phyloP scores from a whole-genome alignment of 129 eudicot species.

The Centrapalus pauciflorus region DNA sequence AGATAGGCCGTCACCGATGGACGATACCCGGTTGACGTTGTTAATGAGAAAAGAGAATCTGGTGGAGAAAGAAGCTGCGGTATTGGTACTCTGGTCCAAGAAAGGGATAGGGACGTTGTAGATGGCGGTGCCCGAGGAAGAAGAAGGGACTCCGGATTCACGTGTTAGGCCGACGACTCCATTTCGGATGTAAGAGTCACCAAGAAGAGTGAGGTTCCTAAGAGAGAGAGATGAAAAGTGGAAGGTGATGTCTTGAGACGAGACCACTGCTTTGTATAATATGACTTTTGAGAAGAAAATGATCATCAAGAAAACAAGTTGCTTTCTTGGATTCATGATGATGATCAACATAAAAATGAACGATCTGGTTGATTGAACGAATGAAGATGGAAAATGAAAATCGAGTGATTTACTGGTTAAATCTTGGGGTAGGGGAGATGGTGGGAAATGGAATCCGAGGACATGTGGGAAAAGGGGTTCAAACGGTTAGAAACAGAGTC shows the following conservation, averaged over 20 bases:
- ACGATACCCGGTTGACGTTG: slow-evolving; percentile 40
- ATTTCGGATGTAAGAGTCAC: slow-evolving; percentile 77
- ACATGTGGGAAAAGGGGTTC: slow-evolving; percentile 22
- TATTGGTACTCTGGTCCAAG: slow-evolving; percentile 38
- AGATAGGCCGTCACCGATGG: slow-evolving; percentile 69
- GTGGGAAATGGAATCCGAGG: background rate
- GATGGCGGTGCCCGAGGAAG: slow-evolving; percentile 32
- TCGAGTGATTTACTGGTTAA: background rate
- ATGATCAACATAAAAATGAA: background rate
- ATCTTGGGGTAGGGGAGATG: background rate
- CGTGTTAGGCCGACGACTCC: slow-evolving; percentile 50
- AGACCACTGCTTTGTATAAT: background rate
- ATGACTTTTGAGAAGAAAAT: slow-evolving; percentile 7
- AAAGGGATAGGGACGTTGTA: slow-evolving; percentile 27
- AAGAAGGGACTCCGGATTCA: slow-evolving; percentile 31
- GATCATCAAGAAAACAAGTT: slow-evolving; percentile 37
- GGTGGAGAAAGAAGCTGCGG: slow-evolving; percentile 79
- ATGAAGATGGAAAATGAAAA: background rate
- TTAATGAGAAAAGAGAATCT: slow-evolving; percentile 49
- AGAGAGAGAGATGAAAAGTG: slow-evolving; percentile 58
- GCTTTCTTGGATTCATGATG: slow-evolving; percentile 45
- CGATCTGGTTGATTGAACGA: background rate
- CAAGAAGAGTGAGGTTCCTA: slow-evolving; percentile 77
- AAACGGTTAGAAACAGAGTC: slow-evolving; percentile 23
- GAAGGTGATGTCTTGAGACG: slow-evolving; percentile 39